phyloP scores from a whole-genome alignment of 306 rosid genomes.

The Fragaria nilgerrensis region DNA sequence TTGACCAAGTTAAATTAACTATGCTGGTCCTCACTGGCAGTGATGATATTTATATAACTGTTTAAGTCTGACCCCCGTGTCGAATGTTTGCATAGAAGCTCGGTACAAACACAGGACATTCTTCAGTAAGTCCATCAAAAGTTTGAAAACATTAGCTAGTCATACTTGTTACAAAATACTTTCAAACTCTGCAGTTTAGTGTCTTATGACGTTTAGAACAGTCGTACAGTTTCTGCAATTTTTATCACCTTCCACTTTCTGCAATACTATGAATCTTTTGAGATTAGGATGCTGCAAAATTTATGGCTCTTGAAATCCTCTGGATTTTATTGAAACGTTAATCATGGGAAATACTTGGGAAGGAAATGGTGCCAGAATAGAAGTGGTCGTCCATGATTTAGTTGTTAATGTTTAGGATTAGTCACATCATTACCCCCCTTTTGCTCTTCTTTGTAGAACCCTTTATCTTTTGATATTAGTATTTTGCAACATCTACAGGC shows the following conservation, averaged over 20 bases:
- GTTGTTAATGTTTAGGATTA: neutral
- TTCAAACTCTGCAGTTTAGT: too few relatives aligned
- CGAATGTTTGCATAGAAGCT: neutral
- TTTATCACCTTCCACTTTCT: neutral
- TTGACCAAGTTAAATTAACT: neutral
- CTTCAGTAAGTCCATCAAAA: neutral
- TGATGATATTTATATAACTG: neutral
- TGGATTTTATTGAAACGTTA: neutral
- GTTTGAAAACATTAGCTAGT: neutral
- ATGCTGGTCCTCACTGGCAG: neutral
- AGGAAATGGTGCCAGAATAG: neutral
- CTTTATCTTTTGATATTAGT: constrained; percentile 2
- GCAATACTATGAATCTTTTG: neutral
- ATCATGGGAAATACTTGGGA: neutral
- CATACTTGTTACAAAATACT: neutral
- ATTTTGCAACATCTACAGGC: neutral
- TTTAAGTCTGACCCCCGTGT: neutral
- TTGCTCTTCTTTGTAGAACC: neutral
- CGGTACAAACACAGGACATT: neutral
- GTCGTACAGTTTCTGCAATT: neutral
- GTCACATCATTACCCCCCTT: neutral
- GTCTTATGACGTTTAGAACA: neutral
- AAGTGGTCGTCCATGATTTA: neutral
- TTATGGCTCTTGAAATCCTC: neutral
- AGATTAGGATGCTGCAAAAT: neutral